These are phyloP conservation scores for Diversispora epigaea DNA, from an alignment of 192 early-diverging fungal species.

Conservation along the genomic window DNA sequence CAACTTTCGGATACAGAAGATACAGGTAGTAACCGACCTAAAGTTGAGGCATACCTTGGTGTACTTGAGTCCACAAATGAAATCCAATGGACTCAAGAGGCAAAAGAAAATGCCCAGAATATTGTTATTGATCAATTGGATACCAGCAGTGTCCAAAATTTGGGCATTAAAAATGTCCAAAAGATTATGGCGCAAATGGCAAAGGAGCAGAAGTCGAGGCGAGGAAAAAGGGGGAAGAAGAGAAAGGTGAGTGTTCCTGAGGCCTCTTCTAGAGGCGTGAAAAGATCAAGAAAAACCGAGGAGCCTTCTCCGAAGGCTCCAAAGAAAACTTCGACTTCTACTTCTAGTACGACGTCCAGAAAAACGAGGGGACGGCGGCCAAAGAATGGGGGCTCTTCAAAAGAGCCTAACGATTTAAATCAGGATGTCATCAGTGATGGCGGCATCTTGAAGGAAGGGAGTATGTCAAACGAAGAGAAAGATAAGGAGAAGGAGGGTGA, in stretches of 20 bases:
- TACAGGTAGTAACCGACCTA: background rate
- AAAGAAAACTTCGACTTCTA: too few relatives aligned
- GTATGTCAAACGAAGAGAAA: too few relatives aligned
- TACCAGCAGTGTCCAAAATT: background rate
- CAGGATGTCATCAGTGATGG: too few relatives aligned
- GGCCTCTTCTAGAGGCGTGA: background rate
- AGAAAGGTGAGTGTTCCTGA: background rate
- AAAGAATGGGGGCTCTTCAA: too few relatives aligned
- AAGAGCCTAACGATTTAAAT: too few relatives aligned
- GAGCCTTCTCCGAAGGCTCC: too few relatives aligned
- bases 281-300: background rate
- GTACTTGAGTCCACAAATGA: background rate
- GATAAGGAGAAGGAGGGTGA: too few relatives aligned
- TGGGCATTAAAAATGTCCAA: background rate
- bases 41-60: background rate
- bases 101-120: background rate
- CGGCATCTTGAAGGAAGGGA: too few relatives aligned
- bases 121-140: background rate
- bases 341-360: too few relatives aligned
- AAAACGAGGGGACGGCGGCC: too few relatives aligned
- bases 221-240: background rate
- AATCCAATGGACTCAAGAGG: background rate
- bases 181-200: background rate
- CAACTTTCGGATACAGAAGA: background rate
- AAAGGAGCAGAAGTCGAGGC: background rate